Evolutionary conservation across 371 early-diverging fungal species (phyloP), one percentile per base, ranked within the genome.

Genomic region (Mucor piriformis): DNA sequence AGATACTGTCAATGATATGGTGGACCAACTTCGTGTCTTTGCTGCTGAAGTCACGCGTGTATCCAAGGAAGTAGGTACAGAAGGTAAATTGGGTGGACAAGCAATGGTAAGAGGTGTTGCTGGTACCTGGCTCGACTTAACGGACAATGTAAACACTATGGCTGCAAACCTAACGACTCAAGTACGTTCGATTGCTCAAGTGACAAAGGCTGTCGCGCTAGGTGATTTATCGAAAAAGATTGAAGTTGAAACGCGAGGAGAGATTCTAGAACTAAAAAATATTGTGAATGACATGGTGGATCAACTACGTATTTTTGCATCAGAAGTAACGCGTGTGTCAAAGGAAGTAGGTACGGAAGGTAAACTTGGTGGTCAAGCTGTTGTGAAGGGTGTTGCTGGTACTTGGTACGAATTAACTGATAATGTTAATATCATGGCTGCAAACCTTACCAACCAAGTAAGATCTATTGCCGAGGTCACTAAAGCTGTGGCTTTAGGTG

Each of bases 381-480:
- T 34, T 2, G 85, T 84, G 0, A 60, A 78, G 24, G 77, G 69
- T 16, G 83, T 83, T 3, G 82, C 64, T 29, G 87, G 87, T 20
- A 83, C 79, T 0, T 87, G 87, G 87, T 76, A 76, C 48, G 84
- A 81, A 29, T 63, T 87, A 11, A 87, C 87, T 0, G 78, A 81
- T 27, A 84, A 80, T 40, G 82, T 85, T 20, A 85, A 85, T 42
- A 73, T 67, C 3, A 53, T 85, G 85, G 85, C 85, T 2, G 51
- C 71, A 33, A 85, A 85, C 47, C 53, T 85, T 1, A 85, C 85
- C 6, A 64, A 66, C 13, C 85, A 85, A 59, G 83, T 85, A 2
- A 42, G 65, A 7, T 70, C 73, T 3, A 84, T 84, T 46, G 83
- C 83, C 0, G 64, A 59, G 5, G 85, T 84, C 23, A 79, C 76